Conservation (phyloP, 257 asterid species). For the Solanum tarapatanum region DNA sequence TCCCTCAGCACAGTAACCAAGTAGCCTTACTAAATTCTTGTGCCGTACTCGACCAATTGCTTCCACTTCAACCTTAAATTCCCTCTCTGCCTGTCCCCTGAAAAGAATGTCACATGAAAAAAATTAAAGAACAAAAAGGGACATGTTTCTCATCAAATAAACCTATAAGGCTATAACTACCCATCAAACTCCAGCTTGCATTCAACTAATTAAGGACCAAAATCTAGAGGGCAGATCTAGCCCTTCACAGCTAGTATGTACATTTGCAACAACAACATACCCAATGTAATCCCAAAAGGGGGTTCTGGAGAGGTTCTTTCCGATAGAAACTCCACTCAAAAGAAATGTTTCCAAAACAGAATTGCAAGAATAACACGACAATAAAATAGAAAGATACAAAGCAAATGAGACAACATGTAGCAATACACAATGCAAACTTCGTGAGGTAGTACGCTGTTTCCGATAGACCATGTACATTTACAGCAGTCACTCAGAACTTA, state of each 20-base stretch:
- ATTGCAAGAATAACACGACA: neutral
- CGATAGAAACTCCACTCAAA: neutral
- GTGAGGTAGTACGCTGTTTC: neutral
- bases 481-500: neutral
- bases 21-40: constrained; percentile 23
- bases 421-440: neutral
- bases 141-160: neutral
- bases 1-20: constrained; percentile 24
- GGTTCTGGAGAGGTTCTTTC: neutral
- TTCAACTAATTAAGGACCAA: neutral
- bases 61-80: constrained; percentile 25
- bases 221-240: neutral
- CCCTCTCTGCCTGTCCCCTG: constrained; percentile 28
- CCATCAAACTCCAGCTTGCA: neutral
- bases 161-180: neutral
- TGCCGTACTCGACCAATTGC: constrained; percentile 27
- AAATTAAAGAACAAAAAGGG: neutral
- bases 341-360: neutral
- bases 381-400: neutral
- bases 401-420: neutral
- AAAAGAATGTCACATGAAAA: neutral
- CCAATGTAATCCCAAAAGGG: neutral
- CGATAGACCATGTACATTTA: neutral
- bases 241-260: neutral
- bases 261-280: neutral